phyloP scores from a whole-genome alignment of 116 monocot species.

The Papilionanthe hybrid region DNA sequence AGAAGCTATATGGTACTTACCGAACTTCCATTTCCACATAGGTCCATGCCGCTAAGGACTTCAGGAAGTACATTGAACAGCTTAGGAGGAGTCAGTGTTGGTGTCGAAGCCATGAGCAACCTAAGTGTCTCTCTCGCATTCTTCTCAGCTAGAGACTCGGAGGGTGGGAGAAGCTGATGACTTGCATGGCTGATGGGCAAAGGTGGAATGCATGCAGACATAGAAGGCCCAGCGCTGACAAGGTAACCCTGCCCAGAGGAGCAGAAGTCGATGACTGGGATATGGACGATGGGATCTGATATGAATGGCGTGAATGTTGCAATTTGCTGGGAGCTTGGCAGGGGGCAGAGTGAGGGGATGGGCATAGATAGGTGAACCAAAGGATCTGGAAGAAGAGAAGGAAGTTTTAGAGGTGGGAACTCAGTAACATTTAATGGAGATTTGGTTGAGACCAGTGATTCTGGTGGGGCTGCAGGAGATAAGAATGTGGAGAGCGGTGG shows the following conservation, averaged over 20 bases:
- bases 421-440: slow-evolving; percentile 23
- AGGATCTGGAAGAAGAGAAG: slow-evolving; percentile 40
- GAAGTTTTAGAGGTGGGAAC: slow-evolving; percentile 28
- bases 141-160: slow-evolving; percentile 63
- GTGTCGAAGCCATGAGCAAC: slow-evolving; percentile 71
- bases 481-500: slow-evolving; percentile 56
- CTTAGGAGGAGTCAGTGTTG: slow-evolving; percentile 22
- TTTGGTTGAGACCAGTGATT: slow-evolving; percentile 18
- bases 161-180: slow-evolving; percentile 34
- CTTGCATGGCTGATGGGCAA: slow-evolving; percentile 31
- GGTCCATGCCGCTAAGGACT: slow-evolving; percentile 20
- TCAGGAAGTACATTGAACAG: slow-evolving; percentile 40
- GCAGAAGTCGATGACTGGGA: slow-evolving; percentile 79
- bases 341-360: slow-evolving; percentile 31
- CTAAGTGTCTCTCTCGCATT: slow-evolving; percentile 79
- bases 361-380: slow-evolving; percentile 27
- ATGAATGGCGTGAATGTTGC: slow-evolving; percentile 77
- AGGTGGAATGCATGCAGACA: slow-evolving; percentile 55
- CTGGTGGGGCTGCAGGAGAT: slow-evolving; percentile 11
- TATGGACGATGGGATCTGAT: slow-evolving; percentile 91
- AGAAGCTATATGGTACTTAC: neutral
- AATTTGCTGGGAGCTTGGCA: slow-evolving; percentile 50
- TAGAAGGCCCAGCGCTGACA: slow-evolving; percentile 72
- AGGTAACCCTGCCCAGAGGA: slow-evolving; percentile 89
- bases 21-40: neutral